Evolutionary conservation across 2,329 filamentous ascomycete genomes (phyloP).

Genomic region (Pezicula carpinea): DNA sequence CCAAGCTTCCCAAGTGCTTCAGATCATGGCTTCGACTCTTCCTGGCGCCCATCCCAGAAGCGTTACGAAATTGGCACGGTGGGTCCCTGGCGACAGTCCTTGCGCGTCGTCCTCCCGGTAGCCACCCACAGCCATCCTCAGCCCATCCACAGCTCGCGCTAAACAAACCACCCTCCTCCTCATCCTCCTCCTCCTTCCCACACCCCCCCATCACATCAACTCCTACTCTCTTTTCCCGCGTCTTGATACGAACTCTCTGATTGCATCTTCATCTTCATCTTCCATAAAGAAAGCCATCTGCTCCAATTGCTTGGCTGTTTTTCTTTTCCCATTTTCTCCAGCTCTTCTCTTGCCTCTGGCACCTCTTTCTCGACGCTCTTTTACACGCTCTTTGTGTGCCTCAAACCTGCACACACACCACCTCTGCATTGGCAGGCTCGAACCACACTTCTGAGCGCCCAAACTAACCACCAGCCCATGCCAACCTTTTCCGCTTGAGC

Average conservation of each 20-base stretch:
- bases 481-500: not conserved
- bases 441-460: not conserved
- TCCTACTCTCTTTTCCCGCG: too few species aligned
- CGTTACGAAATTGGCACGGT: too few species aligned
- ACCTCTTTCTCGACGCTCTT: conserved; percentile 16
- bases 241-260: too few species aligned
- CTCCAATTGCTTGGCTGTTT: conserved; percentile 11
- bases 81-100: not conserved
- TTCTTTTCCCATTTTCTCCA: conserved; percentile 10
- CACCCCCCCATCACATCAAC: too few species aligned
- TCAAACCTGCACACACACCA: not conserved
- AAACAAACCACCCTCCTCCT: conserved; percentile 2
- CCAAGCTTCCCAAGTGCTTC: too few species aligned
- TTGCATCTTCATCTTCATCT: too few species aligned
- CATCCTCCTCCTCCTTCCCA: not conserved
- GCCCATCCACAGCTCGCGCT: not conserved
- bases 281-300: not conserved
- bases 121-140: too few species aligned
- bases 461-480: not conserved
- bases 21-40: too few species aligned
- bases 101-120: conserved; percentile 4
- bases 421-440: conserved; percentile 3
- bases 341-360: conserved; percentile 10
- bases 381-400: conserved; percentile 5
- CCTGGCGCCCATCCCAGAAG: too few species aligned